Evolutionary conservation across 345 rosid species (phyloP), one percentile per base, ranked within the genome.

Genomic region (Pistacia vera): DNA sequence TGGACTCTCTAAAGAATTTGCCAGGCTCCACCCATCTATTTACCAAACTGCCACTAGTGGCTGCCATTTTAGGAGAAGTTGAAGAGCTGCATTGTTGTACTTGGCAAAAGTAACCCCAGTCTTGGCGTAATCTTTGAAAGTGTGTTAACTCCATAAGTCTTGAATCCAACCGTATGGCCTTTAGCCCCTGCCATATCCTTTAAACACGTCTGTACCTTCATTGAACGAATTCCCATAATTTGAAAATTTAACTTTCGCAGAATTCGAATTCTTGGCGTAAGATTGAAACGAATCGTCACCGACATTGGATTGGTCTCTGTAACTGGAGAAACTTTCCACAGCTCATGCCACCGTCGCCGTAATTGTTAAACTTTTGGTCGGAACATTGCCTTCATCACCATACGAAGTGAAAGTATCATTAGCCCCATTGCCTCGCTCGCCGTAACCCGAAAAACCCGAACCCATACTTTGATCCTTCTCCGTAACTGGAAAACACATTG

Each of bases 1-100:
- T 83, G 0, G 86, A 75, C 77, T 95, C 96, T 13, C 96, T 68
- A 73, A 95, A 95, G 83, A 95, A 95, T 73, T 93, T 93, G 17
- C 97, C 97, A 66, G 87, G 88, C 78, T 91, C 97, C 8, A 90
- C 86, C 98, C 98, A 93, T 65, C 77, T 86, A 83, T 87, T 92
- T 38, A 84, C 89, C 5, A 38, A 68, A 73, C 67, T 85, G 61
- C 86, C 93, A 74, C 81, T 79, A 20, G 52, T 79, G 25, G 48
- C 75, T 9, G 70, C 44, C 49, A 30, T 64, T 22, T 46, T 68
- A 28, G 2, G 54, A 56, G 69, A 41, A 54, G 38, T 18, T 4
- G 46, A 79, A 14, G 83, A 22, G 41, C 67, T 63, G 35, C 61
- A 55, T 87, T 90, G 30, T 79, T 59, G 78, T 92, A 92, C 25